Conservation (phyloP, 805 yeast genomes). For the Candida tammaniensis region DNA sequence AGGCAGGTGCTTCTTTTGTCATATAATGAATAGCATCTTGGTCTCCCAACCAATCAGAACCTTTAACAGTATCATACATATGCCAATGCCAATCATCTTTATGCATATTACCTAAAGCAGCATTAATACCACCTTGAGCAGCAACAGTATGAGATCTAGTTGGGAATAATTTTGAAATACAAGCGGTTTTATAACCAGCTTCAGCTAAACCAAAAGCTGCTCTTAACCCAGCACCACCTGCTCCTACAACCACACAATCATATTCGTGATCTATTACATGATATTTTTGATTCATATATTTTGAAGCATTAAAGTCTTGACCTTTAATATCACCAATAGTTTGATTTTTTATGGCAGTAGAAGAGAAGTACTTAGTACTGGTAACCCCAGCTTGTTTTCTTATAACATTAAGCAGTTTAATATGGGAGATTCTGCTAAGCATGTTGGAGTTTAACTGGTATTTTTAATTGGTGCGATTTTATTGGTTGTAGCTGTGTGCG, state of each 20-base stretch:
- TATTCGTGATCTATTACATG: conserved; percentile 96
- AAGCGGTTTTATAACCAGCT: conserved; percentile 96
- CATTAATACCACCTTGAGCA: conserved; percentile 99
- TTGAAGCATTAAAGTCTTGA: conserved; percentile 37
- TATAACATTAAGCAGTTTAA: background rate
- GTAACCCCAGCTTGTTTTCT: background rate
- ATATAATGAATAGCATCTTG: conserved; percentile 99
- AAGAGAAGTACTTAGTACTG: conserved; percentile 21
- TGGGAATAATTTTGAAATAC: conserved; percentile 95
- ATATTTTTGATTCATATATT: conserved; percentile 60
- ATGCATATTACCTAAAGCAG: conserved; percentile 98
- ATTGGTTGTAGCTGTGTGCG: too few relatives aligned
- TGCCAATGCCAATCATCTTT: conserved; percentile 99
- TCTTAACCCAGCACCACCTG: conserved; percentile 99
- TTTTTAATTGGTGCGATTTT: too few relatives aligned
- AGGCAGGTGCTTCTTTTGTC: conserved; percentile 97
- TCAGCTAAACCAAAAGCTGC: conserved; percentile 98
- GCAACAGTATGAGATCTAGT: conserved; percentile 99
- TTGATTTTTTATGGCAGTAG: conserved; percentile 26
- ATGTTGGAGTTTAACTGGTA: too few relatives aligned
- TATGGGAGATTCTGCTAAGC: too few relatives aligned
- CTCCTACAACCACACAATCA: conserved; percentile 97
- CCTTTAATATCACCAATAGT: conserved; percentile 41
- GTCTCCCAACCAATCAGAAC: conserved; percentile 99
- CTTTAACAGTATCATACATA: conserved; percentile 98